phyloP scores from a whole-genome alignment of 495 filamentous ascomycete genomes.

The Parathielavia hyrcaniae region DNA sequence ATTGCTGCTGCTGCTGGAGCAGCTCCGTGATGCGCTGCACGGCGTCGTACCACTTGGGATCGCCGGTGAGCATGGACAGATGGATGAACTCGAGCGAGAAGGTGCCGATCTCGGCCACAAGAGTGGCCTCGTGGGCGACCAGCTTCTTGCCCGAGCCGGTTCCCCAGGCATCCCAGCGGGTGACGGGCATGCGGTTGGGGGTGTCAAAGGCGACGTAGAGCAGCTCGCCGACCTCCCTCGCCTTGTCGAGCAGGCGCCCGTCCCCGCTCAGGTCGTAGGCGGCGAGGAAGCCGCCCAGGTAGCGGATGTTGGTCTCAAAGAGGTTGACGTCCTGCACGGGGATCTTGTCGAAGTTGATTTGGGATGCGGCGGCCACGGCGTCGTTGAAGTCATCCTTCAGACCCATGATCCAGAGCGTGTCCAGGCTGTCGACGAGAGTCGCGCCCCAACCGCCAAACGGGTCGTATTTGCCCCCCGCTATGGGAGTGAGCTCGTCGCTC shows the following conservation, averaged over 20 bases:
- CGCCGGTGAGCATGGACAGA: slow-evolving; percentile 72
- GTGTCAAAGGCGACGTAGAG: slow-evolving; percentile 86
- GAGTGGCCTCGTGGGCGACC: slow-evolving; percentile 30
- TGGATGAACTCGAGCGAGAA: slow-evolving; percentile 79
- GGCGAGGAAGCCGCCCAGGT: slow-evolving; percentile 68
- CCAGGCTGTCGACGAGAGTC: slow-evolving; percentile 82
- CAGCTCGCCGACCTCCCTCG: slow-evolving; percentile 73
- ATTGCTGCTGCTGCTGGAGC: slow-evolving; percentile 58
- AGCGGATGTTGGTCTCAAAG: slow-evolving; percentile 77
- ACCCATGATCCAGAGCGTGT: slow-evolving; percentile 95
- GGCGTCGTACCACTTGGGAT: slow-evolving; percentile 82
- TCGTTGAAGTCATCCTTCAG: slow-evolving; percentile 82
- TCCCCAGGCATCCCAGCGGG: slow-evolving; percentile 52
- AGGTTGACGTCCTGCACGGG: slow-evolving; percentile 54
- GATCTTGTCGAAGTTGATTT: slow-evolving; percentile 78
- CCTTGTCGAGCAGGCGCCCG: slow-evolving; percentile 67
- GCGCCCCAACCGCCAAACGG: slow-evolving; percentile 92
- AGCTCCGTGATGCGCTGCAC: slow-evolving; percentile 71
- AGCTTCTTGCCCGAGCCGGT: slow-evolving; percentile 32
- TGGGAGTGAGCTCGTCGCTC: slow-evolving; percentile 67
- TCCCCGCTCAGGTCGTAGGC: slow-evolving; percentile 70
- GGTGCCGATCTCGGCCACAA: slow-evolving; percentile 62
- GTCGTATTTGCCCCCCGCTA: slow-evolving; percentile 50
- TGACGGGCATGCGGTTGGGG: slow-evolving; percentile 80
- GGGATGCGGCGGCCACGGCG: slow-evolving; percentile 66